A percentile compares a stretch with the other conserved stretches of the same genome.
These are phyloP conservation scores for Biscutella auriculata DNA, from an alignment of 441 rosid species.

Conservation along the genomic window DNA sequence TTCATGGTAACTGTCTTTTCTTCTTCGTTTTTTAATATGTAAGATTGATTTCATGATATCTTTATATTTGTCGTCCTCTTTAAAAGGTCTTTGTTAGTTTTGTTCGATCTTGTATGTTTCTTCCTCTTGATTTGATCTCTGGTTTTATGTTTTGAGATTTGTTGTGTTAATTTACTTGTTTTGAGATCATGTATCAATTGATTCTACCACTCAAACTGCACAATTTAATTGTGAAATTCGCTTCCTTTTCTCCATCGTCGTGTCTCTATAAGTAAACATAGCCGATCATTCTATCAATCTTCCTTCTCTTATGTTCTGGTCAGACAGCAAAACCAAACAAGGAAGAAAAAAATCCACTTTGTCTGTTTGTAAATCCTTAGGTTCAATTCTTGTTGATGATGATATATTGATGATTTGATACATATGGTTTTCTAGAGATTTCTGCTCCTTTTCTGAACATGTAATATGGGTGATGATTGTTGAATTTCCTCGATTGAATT, in stretches of 20 bases:
- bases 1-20: no score
- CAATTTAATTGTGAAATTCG: background rate
- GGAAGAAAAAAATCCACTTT: conserved; percentile 6
- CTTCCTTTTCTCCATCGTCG: conserved; percentile 16
- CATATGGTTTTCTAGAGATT: conserved; percentile 40
- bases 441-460: conserved; percentile 18
- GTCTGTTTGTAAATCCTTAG: conserved; percentile 20
- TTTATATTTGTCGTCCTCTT: no score
- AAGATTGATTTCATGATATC: no score
- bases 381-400: conserved; percentile 27
- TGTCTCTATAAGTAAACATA: conserved; percentile 3
- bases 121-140: no score
- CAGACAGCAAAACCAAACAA: conserved; percentile 11
- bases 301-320: conserved; percentile 7
- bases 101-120: no score
- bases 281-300: conserved; percentile 8
- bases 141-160: no score
- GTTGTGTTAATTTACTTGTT: no score
- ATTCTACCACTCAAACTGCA: no score
- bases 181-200: no score
- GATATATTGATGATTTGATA: conserved; percentile 22
- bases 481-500: background rate
- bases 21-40: no score
- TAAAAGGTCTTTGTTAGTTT: no score
- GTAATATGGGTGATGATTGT: conserved; percentile 24